Evolutionary conservation across 495 filamentous ascomycete species (phyloP), one percentile per base, ranked within the genome.

Genomic region (Poronia punctata): DNA sequence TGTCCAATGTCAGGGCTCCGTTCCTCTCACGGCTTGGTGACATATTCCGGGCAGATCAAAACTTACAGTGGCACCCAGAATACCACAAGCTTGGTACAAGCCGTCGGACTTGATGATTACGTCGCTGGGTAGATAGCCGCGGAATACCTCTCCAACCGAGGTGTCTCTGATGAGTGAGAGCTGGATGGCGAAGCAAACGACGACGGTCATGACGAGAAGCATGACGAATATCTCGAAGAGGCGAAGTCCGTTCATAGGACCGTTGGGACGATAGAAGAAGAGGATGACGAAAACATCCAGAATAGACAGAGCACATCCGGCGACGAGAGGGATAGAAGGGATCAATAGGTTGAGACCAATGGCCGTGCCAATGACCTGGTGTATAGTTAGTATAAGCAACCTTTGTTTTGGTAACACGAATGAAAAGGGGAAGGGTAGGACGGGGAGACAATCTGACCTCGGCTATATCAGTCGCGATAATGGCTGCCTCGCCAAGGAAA

Each of bases 151-250:
- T 1, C 83, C 83, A 14, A 84, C 67, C 2, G 73, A 72, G 19
- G 82, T 80, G 43, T 75, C 60, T 36, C 75, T 65, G 54, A 95
- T 86, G 43, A 86, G 69, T 4, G 83, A 85, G 16, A 95, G 79
- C 56, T 94, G 84, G 43, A 93, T 83, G 56, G 84, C 88, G 57
- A 95, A 94, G 63, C 87, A 93, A n/a, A 88, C 60, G 11, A 89
- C 87, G 0, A 95, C 88, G 5, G 80, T 86, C 19, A 94, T 57
- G 2, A 95, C 88, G 5, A 95, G 60, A 3, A 70, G 59, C 67
- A 83, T 79, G 40, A 95, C 86, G 48, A 87, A 87, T 49, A 75
- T 70, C 61, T 95, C 88, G 53, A 95, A 95, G 6, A 74, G 50
- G 26, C 88, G 75, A 10, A 93, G 60, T 0, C 84, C 81, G 49